Base-by-base conservation (phyloP, 345 rosid species). In the Mangifera indica region DNA sequence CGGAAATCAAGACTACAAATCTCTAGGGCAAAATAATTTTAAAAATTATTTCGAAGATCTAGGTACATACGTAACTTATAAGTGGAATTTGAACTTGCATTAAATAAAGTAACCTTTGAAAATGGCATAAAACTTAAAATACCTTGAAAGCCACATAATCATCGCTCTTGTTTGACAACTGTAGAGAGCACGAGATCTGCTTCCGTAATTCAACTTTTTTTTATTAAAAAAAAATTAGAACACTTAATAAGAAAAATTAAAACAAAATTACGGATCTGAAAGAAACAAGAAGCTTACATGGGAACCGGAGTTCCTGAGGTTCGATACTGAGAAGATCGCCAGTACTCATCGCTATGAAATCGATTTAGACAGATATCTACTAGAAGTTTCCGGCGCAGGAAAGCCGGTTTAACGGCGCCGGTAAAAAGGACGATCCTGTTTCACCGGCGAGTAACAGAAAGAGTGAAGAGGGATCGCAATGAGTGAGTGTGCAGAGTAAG, bases 111-210 rank as follows among this genome's bases (percentile, higher is more conserved):
- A n/a, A 44, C 17, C 5, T 14, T 44, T 21, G 10, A 26, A 25
- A 60, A 22, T 24, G 10, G 49, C 20, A 49, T 24, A 7, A 48
- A 51, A 67, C 1, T 29, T 57, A 5, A 34, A 37, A 37, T 67
- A 92, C 98, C 98, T 90, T 87, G 84, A 89, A 91, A 80, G 92
- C 97, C 21, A 89, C 89, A 80, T 88, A 81, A 76, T 79, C 80
- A 48, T 89, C 88, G 55, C 88, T 82, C 75, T 86, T 85, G 73
- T 89, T 93, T 32, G 83, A 82, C 61, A 89, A 81, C 75, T 80
- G 87, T 21, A 91, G 87, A 70, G 95, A 83, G 55, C 92, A 86
- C 46, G 87, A 89, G 87, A 91, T 91, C 93, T 83, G 95, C 80
- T 89, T 91, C 88, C 70, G 85, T 82, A 91, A 81, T 74, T 93